Percentiles rank a stretch among this genome's conserved stretches.
phyloP scores from a whole-genome alignment of 352 stramenopile genomes.

The Achlya hypogyna region DNA sequence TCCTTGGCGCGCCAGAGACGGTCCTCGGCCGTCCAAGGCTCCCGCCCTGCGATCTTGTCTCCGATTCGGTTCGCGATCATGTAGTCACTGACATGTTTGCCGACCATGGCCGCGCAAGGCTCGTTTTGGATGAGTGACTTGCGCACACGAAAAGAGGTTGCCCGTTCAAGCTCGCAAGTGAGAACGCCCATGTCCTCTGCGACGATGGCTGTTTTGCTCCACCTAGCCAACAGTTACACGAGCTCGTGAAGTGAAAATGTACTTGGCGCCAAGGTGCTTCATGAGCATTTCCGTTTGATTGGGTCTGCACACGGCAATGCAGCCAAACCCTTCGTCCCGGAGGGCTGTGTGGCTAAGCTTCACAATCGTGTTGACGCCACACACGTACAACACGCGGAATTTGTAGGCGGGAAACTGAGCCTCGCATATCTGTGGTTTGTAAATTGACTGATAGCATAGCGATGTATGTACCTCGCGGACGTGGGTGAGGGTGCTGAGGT shows the following conservation, averaged over 20 bases:
- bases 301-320: conserved; percentile 53
- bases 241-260: background rate
- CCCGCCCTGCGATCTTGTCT: conserved; percentile 42
- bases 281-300: conserved; percentile 59
- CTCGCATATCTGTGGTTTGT: conserved; percentile 40
- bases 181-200: conserved; percentile 64
- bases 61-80: conserved; percentile 46
- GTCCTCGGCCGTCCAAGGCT: conserved; percentile 54
- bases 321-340: conserved; percentile 54
- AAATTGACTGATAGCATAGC: background rate
- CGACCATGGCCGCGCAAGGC: conserved; percentile 44
- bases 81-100: conserved; percentile 54
- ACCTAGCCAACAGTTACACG: background rate
- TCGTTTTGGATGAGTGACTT: conserved; percentile 33
- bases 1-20: conserved; percentile 53
- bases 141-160: conserved; percentile 53
- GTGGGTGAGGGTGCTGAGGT: conserved; percentile 63
- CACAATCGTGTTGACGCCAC: conserved; percentile 65
- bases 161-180: conserved; percentile 51
- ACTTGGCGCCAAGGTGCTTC: conserved; percentile 58
- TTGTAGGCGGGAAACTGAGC: conserved; percentile 46
- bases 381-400: conserved; percentile 72
- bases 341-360: conserved; percentile 67
- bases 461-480: conserved; percentile 30
- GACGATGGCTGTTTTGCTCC: conserved; percentile 44